Conservation (phyloP, 768 basidiomycete genomes). For the Leccinum imitatum region DNA sequence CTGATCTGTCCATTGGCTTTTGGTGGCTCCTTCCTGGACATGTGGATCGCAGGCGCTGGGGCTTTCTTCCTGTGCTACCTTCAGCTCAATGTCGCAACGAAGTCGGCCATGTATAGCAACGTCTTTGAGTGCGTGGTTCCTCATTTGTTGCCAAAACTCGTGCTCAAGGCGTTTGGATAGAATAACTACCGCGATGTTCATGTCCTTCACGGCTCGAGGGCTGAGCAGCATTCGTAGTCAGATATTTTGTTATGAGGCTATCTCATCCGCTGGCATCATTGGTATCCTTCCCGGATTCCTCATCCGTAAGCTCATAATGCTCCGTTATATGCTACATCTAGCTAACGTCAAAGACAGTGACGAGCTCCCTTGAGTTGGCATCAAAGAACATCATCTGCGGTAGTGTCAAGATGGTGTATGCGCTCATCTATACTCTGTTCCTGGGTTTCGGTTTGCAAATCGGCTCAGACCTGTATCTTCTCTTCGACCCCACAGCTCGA, state of each 20-base stretch:
- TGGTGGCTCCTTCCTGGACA: constrained; percentile 80
- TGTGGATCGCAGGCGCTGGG: constrained; percentile 74
- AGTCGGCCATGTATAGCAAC: constrained; percentile 81
- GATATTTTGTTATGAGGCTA: constrained; percentile 89
- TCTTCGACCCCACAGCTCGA: constrained; percentile 61
- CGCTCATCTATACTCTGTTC: constrained; percentile 84
- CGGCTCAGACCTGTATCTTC: constrained; percentile 76
- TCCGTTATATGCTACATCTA: background rate
- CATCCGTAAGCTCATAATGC: constrained; percentile 51
- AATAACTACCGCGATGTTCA: constrained; percentile 77
- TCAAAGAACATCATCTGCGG: constrained; percentile 86
- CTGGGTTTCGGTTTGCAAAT: constrained; percentile 84
- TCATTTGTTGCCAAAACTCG: background rate
- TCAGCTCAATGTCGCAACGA: constrained; percentile 71
- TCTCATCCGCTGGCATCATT: constrained; percentile 85
- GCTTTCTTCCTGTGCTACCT: constrained; percentile 69
- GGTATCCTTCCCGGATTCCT: constrained; percentile 89
- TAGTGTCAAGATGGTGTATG: constrained; percentile 85
- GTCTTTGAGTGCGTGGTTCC: constrained; percentile 72
- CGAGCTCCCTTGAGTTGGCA: constrained; percentile 78
- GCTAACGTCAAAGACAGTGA: constrained; percentile 46
- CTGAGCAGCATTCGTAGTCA: constrained; percentile 74
- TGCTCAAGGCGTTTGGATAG: constrained; percentile 38
- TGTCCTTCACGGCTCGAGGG: constrained; percentile 80
- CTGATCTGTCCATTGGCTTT: constrained; percentile 85